These are phyloP conservation scores for Diplodia seriata DNA, from an alignment of 2,329 filamentous ascomycete genomes.

Conservation along the genomic window DNA sequence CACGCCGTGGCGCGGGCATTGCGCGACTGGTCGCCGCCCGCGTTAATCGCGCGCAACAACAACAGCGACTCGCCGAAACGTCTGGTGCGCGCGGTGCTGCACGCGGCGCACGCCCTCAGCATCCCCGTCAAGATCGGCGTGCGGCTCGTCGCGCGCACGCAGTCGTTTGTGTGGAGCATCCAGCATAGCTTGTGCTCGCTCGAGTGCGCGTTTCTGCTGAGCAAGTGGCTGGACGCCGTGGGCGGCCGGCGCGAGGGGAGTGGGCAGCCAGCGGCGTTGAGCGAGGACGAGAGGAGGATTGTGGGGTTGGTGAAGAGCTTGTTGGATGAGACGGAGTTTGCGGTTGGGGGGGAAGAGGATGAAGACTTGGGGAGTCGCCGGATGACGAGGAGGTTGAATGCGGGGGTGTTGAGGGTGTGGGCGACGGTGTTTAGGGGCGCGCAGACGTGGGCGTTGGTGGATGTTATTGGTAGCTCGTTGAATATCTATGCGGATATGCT, in stretches of 20 bases:
- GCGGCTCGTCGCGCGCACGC: conserved; percentile 49
- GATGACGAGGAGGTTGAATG: conserved; percentile 47
- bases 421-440: conserved; percentile 52
- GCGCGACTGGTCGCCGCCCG: conserved; percentile 63
- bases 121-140: conserved; percentile 66
- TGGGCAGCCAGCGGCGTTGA: conserved; percentile 34
- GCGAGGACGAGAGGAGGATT: conserved; percentile 50
- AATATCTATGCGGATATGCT: conserved; percentile 51
- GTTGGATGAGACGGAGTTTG: conserved; percentile 51
- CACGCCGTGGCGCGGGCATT: conserved; percentile 67
- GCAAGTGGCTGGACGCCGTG: conserved; percentile 50
- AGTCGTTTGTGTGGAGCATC: conserved; percentile 51
- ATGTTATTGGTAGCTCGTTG: conserved; percentile 51
- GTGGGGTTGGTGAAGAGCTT: conserved; percentile 50
- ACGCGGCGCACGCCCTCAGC: conserved; percentile 72
- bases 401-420: conserved; percentile 52
- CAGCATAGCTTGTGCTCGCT: conserved; percentile 51
- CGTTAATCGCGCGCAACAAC: too few relatives aligned
- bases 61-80: conserved; percentile 61
- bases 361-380: conserved; percentile 13
- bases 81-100: conserved; percentile 69
- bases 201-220: conserved; percentile 51
- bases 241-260: not conserved
- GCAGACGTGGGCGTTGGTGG: conserved; percentile 54
- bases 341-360: conserved; percentile 43